Conservation (phyloP, 345 rosid species). For the Erysimum cheiranthoides region DNA sequence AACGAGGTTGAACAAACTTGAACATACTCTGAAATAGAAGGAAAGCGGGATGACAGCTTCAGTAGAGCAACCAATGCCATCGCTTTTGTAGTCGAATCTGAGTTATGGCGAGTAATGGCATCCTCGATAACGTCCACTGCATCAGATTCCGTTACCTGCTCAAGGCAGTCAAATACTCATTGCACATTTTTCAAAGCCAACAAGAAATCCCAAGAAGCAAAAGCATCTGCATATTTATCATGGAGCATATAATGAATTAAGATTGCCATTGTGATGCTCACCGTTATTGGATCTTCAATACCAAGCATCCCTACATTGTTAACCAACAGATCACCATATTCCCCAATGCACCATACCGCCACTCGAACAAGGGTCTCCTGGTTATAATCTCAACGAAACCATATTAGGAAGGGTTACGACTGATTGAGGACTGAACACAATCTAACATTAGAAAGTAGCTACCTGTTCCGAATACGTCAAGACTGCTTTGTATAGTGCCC, state of each 20-base stretch:
- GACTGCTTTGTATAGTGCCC: conserved; percentile 84
- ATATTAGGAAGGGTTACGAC: conserved; percentile 30
- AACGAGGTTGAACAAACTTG: conserved; percentile 18
- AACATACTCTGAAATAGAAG: conserved; percentile 89
- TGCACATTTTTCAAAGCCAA: conserved; percentile 4
- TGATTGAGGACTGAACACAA: conserved; percentile 21
- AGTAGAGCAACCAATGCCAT: conserved; percentile 91
- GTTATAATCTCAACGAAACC: conserved; percentile 36
- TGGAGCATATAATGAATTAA: conserved; percentile 8
- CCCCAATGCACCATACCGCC: conserved; percentile 99
- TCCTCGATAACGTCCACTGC: conserved; percentile 84
- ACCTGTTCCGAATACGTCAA: conserved; percentile 89
- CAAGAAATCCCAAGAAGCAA: conserved; percentile 17
- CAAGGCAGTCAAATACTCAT: conserved; percentile 43
- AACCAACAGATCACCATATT: conserved; percentile 95
- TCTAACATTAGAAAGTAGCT: conserved; percentile 36
- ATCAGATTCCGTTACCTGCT: conserved; percentile 91
- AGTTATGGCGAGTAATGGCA: conserved; percentile 66
- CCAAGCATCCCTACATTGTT: conserved; percentile 88
- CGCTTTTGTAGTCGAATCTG: conserved; percentile 83
- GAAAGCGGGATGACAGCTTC: conserved; percentile 96
- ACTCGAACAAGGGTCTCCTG: conserved; percentile 97
- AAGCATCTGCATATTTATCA: conserved; percentile 21
- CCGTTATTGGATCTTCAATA: conserved; percentile 88
- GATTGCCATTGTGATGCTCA: conserved; percentile 50